Conservation (phyloP, 1,284 basidiomycete species). For the Xanthoconium separans region DNA sequence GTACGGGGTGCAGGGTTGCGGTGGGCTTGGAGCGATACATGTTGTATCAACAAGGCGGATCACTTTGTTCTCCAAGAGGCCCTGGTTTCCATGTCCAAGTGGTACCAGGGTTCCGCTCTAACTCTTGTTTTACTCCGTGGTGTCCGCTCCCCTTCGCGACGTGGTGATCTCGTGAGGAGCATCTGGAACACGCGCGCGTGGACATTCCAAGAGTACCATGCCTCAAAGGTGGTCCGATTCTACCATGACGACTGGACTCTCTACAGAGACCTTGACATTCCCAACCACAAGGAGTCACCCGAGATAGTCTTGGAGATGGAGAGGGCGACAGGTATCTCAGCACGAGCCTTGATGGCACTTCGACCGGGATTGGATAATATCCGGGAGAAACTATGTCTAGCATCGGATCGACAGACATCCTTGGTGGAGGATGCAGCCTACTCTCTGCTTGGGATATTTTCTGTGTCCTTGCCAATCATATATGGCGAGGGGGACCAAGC, state of each 20-base stretch:
- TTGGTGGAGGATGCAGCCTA: conserved; percentile 4
- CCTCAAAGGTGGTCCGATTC: neutral
- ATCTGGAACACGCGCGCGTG: neutral
- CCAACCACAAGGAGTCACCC: conserved; percentile 1
- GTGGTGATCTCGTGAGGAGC: neutral
- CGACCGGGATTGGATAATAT: conserved; percentile 3
- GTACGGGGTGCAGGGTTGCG: neutral
- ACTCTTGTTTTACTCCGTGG: neutral
- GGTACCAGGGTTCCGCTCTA: neutral
- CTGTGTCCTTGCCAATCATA: neutral
- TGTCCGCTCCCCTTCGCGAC: neutral
- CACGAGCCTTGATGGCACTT: neutral
- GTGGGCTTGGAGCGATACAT: conserved; percentile 3
- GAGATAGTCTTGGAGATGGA: conserved; percentile 9
- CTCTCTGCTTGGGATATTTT: conserved; percentile 4
- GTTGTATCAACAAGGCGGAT: neutral
- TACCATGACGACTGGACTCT: neutral
- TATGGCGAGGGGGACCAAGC: conserved; percentile 3
- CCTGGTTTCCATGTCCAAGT: neutral
- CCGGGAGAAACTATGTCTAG: conserved; percentile 6
- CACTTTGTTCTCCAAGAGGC: neutral
- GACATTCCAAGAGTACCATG: neutral
- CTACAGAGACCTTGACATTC: neutral
- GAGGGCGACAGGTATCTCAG: neutral
- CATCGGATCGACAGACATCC: conserved; percentile 3